Evolutionary conservation across 2,329 filamentous ascomycete genomes (phyloP).

Genomic region (Pestalotiopsis sp.): DNA sequence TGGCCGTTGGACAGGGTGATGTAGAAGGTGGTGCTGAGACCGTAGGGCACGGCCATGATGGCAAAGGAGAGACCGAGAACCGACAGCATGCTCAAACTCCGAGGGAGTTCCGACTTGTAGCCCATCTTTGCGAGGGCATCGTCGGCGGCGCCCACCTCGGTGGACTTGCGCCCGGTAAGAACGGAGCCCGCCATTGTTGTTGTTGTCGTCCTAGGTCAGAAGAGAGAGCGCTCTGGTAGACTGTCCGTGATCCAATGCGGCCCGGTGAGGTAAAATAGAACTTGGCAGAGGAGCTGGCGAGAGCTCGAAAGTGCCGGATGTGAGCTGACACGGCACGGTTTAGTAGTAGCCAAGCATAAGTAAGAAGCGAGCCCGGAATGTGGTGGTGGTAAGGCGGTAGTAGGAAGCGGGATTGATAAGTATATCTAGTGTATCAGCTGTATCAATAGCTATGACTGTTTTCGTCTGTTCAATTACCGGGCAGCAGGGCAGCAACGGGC

Average conservation of each 20-base stretch:
- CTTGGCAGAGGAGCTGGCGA: not conserved
- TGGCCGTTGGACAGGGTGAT: constrained; percentile 71
- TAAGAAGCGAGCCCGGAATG: not conserved
- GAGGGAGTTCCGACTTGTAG: constrained; percentile 68
- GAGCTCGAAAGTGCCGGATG: not conserved
- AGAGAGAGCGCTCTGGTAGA: not conserved
- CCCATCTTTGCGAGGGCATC: constrained; percentile 68
- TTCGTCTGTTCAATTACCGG: not conserved
- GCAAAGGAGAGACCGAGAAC: constrained; percentile 71
- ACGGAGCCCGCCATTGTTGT: not conserved
- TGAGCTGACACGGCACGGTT: not conserved
- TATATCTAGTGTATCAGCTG: not conserved
- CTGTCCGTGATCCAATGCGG: not conserved
- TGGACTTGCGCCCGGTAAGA: not conserved
- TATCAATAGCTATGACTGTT: constrained; percentile 9
- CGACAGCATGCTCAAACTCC: constrained; percentile 68
- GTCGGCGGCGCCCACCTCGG: constrained; percentile 45
- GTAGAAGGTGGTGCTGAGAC: constrained; percentile 69
- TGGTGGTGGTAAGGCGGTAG: not conserved
- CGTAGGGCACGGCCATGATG: constrained; percentile 75
- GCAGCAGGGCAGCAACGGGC: not conserved
- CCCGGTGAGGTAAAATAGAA: not conserved
- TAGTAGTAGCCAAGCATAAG: not conserved
- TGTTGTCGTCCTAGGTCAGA: too few relatives aligned
- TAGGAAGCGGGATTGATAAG: not conserved